These are phyloP conservation scores for Naganishia onofrii DNA, from an alignment of 768 basidiomycete species.

Conservation along the genomic window DNA sequence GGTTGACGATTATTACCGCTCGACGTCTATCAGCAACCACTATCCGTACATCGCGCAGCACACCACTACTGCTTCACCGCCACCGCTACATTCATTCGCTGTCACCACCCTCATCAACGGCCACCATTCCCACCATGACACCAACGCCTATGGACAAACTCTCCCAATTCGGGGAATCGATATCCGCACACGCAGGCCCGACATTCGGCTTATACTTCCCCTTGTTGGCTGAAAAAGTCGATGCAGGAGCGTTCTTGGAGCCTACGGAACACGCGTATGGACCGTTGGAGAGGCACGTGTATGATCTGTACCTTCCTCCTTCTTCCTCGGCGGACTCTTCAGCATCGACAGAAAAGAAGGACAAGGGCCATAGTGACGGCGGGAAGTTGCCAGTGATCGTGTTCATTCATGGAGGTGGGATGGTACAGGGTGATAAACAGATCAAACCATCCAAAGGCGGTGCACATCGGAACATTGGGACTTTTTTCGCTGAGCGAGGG, in stretches of 20 bases:
- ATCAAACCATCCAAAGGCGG: neutral
- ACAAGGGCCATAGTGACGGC: neutral
- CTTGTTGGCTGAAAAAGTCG: neutral
- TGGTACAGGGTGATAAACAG: conserved; percentile 25
- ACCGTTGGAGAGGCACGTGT: conserved; percentile 4
- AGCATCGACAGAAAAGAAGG: neutral
- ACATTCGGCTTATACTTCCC: conserved; percentile 20
- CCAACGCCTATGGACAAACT: conserved; percentile 11
- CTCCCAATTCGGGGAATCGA: conserved; percentile 1
- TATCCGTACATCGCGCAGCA: neutral
- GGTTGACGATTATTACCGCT: neutral
- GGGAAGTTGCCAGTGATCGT: neutral
- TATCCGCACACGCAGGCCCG: neutral
- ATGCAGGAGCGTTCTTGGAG: neutral
- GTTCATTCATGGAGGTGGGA: conserved; percentile 28
- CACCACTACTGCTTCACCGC: neutral
- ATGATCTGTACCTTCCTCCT: conserved; percentile 26
- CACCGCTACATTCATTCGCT: neutral
- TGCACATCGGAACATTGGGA: conserved; percentile 24
- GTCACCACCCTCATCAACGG: neutral
- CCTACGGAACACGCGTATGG: conserved; percentile 8
- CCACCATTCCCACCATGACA: neutral
- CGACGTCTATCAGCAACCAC: neutral
- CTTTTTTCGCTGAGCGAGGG: conserved; percentile 19
- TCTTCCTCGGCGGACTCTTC: too few relatives aligned